Conservation (phyloP, 2,329 filamentous ascomycete genomes). For the Colletotrichum lindemuthianum region DNA sequence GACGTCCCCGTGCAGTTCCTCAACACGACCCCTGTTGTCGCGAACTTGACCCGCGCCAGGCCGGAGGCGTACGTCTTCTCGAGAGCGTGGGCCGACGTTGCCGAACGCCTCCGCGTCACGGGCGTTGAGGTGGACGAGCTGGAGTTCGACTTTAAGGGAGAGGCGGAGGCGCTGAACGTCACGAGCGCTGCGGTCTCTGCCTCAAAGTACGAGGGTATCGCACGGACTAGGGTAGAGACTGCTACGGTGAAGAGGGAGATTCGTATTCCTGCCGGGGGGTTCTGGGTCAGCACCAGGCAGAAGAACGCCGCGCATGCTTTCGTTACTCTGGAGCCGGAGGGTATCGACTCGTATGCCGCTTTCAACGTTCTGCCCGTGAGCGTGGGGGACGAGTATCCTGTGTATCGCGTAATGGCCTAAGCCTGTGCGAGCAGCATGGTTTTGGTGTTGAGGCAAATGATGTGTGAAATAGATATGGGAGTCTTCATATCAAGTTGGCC, state of each 20-base stretch:
- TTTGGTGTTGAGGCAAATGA: not conserved
- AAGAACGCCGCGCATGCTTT: slow-evolving; percentile 45
- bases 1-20: slow-evolving; percentile 42
- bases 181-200: slow-evolving; percentile 37
- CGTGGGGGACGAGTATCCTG: slow-evolving; percentile 44
- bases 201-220: slow-evolving; percentile 43
- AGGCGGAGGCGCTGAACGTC: slow-evolving; percentile 43
- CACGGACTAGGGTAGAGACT: slow-evolving; percentile 39
- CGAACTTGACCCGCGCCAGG: slow-evolving; percentile 44
- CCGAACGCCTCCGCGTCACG: slow-evolving; percentile 39
- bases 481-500: not conserved
- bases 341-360: slow-evolving; percentile 46
- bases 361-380: slow-evolving; percentile 44
- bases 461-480: not conserved
- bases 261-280: slow-evolving; percentile 42
- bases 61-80: slow-evolving; percentile 45
- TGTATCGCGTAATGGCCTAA: slow-evolving; percentile 40
- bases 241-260: slow-evolving; percentile 36
- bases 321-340: slow-evolving; percentile 45
- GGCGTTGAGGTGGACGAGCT: slow-evolving; percentile 43
- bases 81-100: slow-evolving; percentile 42
- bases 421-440: not conserved
- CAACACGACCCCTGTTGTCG: slow-evolving; percentile 41
- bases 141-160: slow-evolving; percentile 37
- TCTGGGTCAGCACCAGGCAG: slow-evolving; percentile 45